Percentiles rank a stretch among this genome's conserved stretches.
phyloP scores from a whole-genome alignment of 768 basidiomycete species.

The Kwoniella bestiolae region DNA sequence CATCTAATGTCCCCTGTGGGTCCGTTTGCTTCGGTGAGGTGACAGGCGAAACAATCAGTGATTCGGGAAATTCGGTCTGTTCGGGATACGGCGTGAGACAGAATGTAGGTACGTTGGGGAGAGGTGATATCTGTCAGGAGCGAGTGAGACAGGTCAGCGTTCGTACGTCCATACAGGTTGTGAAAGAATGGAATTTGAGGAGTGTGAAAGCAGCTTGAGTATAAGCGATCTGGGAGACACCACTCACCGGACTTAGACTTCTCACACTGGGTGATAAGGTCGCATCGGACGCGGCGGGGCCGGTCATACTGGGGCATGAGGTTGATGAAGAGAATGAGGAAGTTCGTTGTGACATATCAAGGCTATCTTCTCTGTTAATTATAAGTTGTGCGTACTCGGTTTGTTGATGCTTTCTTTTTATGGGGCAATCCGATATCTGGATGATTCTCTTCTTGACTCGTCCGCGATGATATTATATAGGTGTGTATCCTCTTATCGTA shows the following conservation, averaged over 20 bases:
- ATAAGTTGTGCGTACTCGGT: too few species aligned
- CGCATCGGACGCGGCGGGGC: neutral
- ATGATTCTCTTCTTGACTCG: too few species aligned
- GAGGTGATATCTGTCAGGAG: constrained; percentile 1
- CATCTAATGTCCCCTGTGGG: too few species aligned
- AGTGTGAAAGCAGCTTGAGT: too few species aligned
- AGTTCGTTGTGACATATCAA: constrained; percentile 7
- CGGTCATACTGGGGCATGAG: constrained; percentile 14
- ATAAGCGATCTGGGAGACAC: too few species aligned
- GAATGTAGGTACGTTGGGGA: neutral
- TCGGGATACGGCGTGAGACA: constrained; percentile 6
- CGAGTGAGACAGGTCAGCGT: too few species aligned
- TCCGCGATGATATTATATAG: too few species aligned
- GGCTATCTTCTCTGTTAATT: neutral
- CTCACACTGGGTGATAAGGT: neutral
- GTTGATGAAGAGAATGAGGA: constrained; percentile 13
- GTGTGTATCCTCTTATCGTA: too few species aligned
- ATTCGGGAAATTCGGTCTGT: neutral
- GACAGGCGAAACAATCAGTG: neutral
- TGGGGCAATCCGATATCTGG: too few species aligned
- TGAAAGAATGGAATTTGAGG: neutral
- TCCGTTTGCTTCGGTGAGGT: neutral
- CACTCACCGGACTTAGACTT: constrained; percentile 8
- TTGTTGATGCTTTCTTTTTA: too few species aligned
- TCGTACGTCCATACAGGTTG: too few species aligned